Conservation (phyloP, 495 filamentous ascomycete genomes). For the Thermothielavioides terrestris region DNA sequence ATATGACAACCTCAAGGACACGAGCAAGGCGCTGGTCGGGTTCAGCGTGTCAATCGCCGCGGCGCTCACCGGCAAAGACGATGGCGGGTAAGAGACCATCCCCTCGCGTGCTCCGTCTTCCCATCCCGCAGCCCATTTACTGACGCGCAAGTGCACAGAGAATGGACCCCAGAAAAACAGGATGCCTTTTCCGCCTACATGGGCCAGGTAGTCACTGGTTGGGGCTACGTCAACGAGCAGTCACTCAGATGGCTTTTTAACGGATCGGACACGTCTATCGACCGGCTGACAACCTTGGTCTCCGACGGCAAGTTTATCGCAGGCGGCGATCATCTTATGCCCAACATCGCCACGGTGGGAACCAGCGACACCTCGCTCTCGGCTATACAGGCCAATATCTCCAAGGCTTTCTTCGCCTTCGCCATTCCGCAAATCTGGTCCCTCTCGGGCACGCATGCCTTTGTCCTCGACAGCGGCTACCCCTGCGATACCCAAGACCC, state of each 20-base stretch:
- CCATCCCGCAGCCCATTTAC: too few relatives aligned
- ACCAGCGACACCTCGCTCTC: neutral
- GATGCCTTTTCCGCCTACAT: conserved; percentile 18
- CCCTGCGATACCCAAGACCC: conserved; percentile 18
- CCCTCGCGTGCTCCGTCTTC: too few relatives aligned
- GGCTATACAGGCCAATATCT: neutral
- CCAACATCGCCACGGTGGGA: too few relatives aligned
- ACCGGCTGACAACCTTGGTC: too few relatives aligned
- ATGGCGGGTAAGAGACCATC: too few relatives aligned
- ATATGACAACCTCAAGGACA: too few relatives aligned
- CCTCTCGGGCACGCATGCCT: conserved; percentile 17
- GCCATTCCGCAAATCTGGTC: conserved; percentile 27
- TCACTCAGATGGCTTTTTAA: conserved; percentile 10
- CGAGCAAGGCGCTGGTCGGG: too few relatives aligned
- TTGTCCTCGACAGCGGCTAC: conserved; percentile 28
- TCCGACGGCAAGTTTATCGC: too few relatives aligned
- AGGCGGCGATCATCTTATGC: conserved; percentile 16
- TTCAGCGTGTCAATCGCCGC: too few relatives aligned
- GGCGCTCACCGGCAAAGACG: too few relatives aligned
- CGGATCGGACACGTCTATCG: conserved; percentile 7
- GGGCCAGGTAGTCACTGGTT: conserved; percentile 15
- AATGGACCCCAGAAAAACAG: conserved; percentile 9
- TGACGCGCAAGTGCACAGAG: too few relatives aligned
- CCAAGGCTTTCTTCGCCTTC: conserved; percentile 25
- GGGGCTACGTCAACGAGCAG: conserved; percentile 6